Evolutionary conservation across 139 green algal genomes (phyloP), one percentile per base, ranked within the genome.

Genomic region (Chlorella sp.): DNA sequence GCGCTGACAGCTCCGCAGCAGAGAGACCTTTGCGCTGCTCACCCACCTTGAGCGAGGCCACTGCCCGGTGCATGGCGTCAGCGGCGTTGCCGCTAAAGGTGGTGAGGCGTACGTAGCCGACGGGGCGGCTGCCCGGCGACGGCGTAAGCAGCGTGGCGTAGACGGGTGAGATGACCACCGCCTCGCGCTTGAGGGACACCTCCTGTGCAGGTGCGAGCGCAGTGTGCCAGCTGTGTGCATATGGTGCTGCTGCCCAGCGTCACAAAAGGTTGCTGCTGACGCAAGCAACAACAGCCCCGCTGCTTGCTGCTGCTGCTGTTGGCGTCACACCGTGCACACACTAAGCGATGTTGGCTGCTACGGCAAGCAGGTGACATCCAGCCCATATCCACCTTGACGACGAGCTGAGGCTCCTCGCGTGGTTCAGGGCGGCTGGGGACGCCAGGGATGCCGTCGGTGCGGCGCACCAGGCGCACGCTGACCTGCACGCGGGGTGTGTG

Each of bases 101-200:
- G 20, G 86, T 83, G 17, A 98, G 87, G 30, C 90, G 83, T 65
- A 98, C 80, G 78, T 98, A 98, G 55, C 93, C 91, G 30, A 89
- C 35, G 4, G 36, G 60, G 17, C 55, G 59, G 60, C 31, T 49
- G 30, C 72, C 75, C 35, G 31, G 29, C 61, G 61, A 22, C 31
- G 30, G 29, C 23, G 79, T 33, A 62, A 88, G 70, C 20, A 80
- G 74, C 3, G 84, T 87, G 71, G 75, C 80, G 80, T 87, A 97
- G 26, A 97, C 76, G 0, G 91, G 89, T 64, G 72, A 90, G n/a
- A 97, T 75, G 60, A 85, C 74, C 32, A 97, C 85, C 6, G 70
- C 74, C 82, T 96, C 93, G 0, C 93, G 74, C 26, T 70, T 72
- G 36, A 97, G 62, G 0, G 73, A 49, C 59, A 91, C 75, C n/a